phyloP scores from a whole-genome alignment of 176 grass and related monocot genomes.

The Oryza australiensis region DNA sequence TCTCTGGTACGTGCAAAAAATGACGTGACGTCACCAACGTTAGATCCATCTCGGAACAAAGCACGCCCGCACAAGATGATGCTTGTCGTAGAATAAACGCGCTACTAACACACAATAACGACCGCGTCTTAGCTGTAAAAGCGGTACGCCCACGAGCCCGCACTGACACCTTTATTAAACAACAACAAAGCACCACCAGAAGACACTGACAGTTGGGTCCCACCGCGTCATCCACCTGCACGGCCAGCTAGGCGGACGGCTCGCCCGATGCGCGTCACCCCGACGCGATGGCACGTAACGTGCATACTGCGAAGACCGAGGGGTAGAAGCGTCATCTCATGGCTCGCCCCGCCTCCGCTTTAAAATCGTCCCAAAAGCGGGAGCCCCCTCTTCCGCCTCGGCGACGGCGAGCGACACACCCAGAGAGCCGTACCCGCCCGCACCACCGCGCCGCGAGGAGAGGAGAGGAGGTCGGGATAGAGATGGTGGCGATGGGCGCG shows the following conservation, averaged over 20 bases:
- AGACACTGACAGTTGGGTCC: background rate
- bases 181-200: background rate
- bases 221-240: background rate
- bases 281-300: background rate
- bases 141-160: background rate
- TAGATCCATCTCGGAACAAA: background rate
- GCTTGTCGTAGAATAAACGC: background rate
- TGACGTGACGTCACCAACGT: background rate
- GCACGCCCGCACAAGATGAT: background rate
- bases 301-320: rapidly evolving
- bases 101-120: background rate
- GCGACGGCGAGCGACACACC: background rate
- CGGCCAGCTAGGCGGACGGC: background rate
- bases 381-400: background rate
- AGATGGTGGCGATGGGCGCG: conserved; percentile 34
- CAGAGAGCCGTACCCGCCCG: background rate
- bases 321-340: background rate
- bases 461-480: background rate
- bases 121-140: conserved; percentile 30
- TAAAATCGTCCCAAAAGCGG: conserved; percentile 64
- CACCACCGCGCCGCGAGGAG: background rate
- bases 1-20: background rate
- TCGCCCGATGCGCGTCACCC: background rate
- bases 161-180: background rate
- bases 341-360: conserved; percentile 29